Evolutionary conservation across 1,139 yeast species (phyloP).

Genomic region (Blastobotrys capitulatus): DNA sequence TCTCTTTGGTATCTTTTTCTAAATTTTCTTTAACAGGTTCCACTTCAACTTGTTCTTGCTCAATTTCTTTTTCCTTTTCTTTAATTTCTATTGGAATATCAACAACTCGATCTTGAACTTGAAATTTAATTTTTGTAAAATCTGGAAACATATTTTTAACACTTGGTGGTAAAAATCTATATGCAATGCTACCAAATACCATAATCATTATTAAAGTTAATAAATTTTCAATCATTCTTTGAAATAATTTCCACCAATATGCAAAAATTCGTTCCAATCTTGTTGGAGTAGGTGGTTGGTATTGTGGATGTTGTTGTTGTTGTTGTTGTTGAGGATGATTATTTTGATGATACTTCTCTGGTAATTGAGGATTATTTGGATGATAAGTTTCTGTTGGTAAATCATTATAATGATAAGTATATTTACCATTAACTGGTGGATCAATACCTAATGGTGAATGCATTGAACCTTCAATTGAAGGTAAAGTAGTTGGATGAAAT

Average conservation of each 20-base stretch:
- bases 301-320: slow-evolving; percentile 17
- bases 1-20: not conserved
- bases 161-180: slow-evolving; percentile 25
- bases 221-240: slow-evolving; percentile 45
- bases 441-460: slow-evolving; percentile 7
- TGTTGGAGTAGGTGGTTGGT: slow-evolving; percentile 13
- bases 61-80: not conserved
- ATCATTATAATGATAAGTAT: not conserved
- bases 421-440: not conserved
- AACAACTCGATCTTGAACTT: not conserved
- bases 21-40: not conserved
- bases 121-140: not conserved
- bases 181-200: slow-evolving; percentile 28
- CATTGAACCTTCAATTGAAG: slow-evolving; percentile 1
- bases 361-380: too few species aligned
- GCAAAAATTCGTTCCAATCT: slow-evolving; percentile 4
- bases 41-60: slow-evolving; percentile 1
- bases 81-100: not conserved
- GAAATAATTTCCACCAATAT: slow-evolving; percentile 21
- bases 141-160: slow-evolving; percentile 1
- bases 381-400: not conserved
- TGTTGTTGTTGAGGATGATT: too few species aligned
- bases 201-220: slow-evolving; percentile 38
- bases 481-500: not conserved
- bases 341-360: too few species aligned